Base-by-base conservation (phyloP, 768 basidiomycete species). In the Boletellus sp. region DNA sequence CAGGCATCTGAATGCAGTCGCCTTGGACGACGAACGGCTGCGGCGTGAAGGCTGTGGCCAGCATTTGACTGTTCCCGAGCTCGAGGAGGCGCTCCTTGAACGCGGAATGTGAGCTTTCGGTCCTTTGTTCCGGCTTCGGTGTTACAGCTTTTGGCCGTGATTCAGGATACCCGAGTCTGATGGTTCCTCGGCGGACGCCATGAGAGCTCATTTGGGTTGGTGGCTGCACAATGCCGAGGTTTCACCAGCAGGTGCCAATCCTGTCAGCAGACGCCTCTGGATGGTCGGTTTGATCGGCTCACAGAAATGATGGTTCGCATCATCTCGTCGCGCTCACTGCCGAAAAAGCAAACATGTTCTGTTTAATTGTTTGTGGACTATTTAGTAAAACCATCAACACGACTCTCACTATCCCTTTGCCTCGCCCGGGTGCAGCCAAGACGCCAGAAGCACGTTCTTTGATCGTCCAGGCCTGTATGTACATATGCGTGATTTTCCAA, bases 81-180 rank as follows among this genome's bases (percentile, higher is more conserved):
- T 90, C 6, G 70, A 74, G 24, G 79, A 87, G 48, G 84, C 87
- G 4, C 73, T 92, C 13, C 72, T 78, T 51, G 89, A 90, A 64
- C 83, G 90, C 51, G 90, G 86, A 59, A 75, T 90, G 90, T 91
- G 63, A 63, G 87, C 75, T 16, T 15, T 32, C 8, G 4, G n/a
- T 17, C 6, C n/a, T n/a, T n/a, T 39, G 19, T 13, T 33, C 32
- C 43, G 31, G 31, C 26, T 22, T 7, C 20, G 32, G 15, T 19
- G 15, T 40, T 16, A n/a, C 12, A 9, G 36, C 15, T 15, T 10
- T 42, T 50, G 36, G 55, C 17, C n/a, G 10, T 47, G 48, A 77
- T 74, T 74, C 22, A 72, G 74, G 62, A 62, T 65, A 52, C 58
- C 64, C 22, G 60, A 62, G 40, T 48, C 52, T 10, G 70, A 70